Evolutionary conservation across 441 rosid species (phyloP), one percentile per base, ranked within the genome.

Genomic region (Manihot esculenta): DNA sequence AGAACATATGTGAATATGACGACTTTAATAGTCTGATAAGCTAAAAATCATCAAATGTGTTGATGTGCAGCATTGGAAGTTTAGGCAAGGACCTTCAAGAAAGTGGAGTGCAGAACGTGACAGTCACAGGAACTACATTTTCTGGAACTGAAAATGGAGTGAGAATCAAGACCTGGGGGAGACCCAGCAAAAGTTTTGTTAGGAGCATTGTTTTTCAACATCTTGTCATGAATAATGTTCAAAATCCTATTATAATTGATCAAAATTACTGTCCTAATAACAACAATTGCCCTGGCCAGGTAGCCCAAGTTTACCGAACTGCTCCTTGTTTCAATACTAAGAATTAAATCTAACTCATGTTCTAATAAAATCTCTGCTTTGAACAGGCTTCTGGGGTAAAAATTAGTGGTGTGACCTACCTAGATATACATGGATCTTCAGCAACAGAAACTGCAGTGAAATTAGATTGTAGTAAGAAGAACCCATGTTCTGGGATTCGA

Each of bases 121-220:
- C 91, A 0, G 81, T 89, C 3, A 79, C 80, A 47, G 72, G 70
- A 9, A 55, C 80, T 18, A 80, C 79, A 12, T 84, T 89, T 72
- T 78, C 81, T 13, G 88, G 82, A 55, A 79, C 93, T 0, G 70
- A 84, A 20, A 87, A 89, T 41, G 96, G 96, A 38, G 85, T 88
- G 11, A 78, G 96, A 38, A 89, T 89, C 30, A 89, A 89, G 58
- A 71, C 91, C 26, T 89, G 92, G 90, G 89, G 83, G 2, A 87
- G 81, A 33, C 62, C 84, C 20, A 82, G 84, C 57, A 78, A 66
- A 10, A 79, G 89, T 3, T 77, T 78, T 64, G 84, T 75, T 21
- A 78, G 26, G 57, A 67, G 84, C 63, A 74, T 88, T 20, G 69
- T 70, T 18, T 88, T 86, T 79, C 72, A 81, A 57, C 80, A 85